Evolutionary conservation across 306 rosid genomes (phyloP), one percentile per base, ranked within the genome.

Genomic region (Cicer yamashitae): DNA sequence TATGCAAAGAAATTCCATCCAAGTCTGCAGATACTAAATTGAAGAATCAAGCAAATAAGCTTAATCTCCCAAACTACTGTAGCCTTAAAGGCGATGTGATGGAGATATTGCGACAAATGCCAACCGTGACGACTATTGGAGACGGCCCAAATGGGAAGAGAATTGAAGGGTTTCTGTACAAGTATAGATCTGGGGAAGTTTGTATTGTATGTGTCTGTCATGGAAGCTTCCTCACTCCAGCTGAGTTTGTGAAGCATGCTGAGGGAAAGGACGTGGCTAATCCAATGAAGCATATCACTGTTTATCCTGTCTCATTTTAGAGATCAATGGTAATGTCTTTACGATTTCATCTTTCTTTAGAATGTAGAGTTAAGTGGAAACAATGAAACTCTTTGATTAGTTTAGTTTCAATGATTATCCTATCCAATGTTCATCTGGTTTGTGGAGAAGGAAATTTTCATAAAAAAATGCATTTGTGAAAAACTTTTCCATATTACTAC

Each of bases 121-220:
- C 93, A 5, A 83, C 73, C 44, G 93, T 88, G 79, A 74, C 81
- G 0, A 83, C 91, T 11, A 78, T 66, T 1, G 89, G 97, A 54
- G 85, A 87, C 9, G 90, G 91, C 54, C 91, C 91, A 0, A 74
- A 82, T 25, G 96, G 96, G 22, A 86, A 76, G 83, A 81, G 66
- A 74, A 74, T 87, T 8, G 89, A 91, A 65, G 96, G 97, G 3
- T 70, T 86, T 79, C 75, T 91, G 8, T 88, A 89, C 82, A 82
- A 73, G 79, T 91, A 89, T 63, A 73, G 58, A 43, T 60, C 67
- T 52, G 88, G 89, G 1, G 56, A 87, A 64, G 86, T 90, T n/a
- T 74, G 83, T 10, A 93, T 87, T 14, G 85, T 87, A 1, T 92
- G 96, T 65, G 86, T 84, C 48, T 88, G 96, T 82, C 97, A 91